These are phyloP conservation scores for Hypocrella siamensis DNA, from an alignment of 2,329 filamentous ascomycete species.

Conservation along the genomic window DNA sequence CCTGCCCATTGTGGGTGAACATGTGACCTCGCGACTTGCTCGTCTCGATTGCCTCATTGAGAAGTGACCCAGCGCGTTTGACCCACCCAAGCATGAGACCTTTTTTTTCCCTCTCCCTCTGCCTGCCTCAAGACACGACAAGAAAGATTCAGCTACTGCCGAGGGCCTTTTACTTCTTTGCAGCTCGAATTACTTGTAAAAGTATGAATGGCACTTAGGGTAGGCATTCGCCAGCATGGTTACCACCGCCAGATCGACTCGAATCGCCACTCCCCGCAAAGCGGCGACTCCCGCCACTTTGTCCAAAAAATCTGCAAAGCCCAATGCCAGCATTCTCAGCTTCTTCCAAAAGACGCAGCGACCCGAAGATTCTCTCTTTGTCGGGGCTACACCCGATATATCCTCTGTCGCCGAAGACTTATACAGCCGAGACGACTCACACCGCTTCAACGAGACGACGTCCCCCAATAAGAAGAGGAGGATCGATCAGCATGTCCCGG, in stretches of 20 bases:
- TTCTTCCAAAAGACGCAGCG: constrained; percentile 60
- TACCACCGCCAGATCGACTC: constrained; percentile 16
- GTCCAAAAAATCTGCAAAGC: constrained; percentile 21
- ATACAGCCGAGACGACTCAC: constrained; percentile 11
- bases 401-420: constrained; percentile 12
- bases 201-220: too few species aligned
- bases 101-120: neutral
- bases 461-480: constrained; percentile 15
- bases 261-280: constrained; percentile 17
- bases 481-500: constrained; percentile 9
- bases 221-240: constrained; percentile 14
- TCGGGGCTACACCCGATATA: constrained; percentile 13
- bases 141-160: too few species aligned
- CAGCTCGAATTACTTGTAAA: too few species aligned
- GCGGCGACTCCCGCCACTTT: constrained; percentile 8
- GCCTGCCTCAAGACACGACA: too few species aligned
- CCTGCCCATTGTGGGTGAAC: too few species aligned
- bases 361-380: constrained; percentile 42
- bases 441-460: constrained; percentile 18
- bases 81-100: neutral
- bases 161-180: too few species aligned
- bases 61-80: neutral
- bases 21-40: constrained; percentile 17
- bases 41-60: constrained; percentile 3
- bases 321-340: constrained; percentile 53